These are phyloP conservation scores for Fusarium sp. DNA, from an alignment of 2,329 filamentous ascomycete genomes.

Conservation along the genomic window DNA sequence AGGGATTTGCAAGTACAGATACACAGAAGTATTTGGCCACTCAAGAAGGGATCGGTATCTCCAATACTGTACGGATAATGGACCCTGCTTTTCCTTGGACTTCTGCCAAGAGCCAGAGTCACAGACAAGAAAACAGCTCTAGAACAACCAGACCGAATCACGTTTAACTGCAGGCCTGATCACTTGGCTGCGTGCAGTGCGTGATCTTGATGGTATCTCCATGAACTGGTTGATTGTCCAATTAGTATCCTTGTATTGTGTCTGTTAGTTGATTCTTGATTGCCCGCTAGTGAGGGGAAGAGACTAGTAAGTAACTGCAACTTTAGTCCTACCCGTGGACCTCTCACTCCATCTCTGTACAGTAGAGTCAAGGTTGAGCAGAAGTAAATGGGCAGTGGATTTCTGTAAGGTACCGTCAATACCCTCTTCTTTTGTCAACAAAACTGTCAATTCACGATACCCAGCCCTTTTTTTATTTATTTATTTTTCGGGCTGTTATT, in stretches of 20 bases:
- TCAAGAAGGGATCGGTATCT: slow-evolving; percentile 2
- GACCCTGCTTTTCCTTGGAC: slow-evolving; percentile 11
- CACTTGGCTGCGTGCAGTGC: slow-evolving; percentile 34
- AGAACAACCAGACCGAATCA: slow-evolving; percentile 33
- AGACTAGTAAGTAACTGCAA: neutral
- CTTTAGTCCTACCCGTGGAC: neutral
- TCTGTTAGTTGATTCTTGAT: slow-evolving; percentile 8
- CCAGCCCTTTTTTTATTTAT: neutral
- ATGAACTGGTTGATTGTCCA: slow-evolving; percentile 13
- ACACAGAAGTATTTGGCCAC: slow-evolving; percentile 15
- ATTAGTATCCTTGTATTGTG: slow-evolving; percentile 4
- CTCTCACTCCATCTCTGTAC: neutral
- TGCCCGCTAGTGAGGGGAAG: slow-evolving; percentile 8
- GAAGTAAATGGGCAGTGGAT: neutral
- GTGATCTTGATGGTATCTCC: slow-evolving; percentile 26
- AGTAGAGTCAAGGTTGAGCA: neutral
- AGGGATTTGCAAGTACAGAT: neutral
- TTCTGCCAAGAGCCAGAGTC: slow-evolving; percentile 15
- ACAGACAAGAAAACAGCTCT: neutral
- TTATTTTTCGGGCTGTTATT: neutral
- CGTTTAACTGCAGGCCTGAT: slow-evolving; percentile 27
- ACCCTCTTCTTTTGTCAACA: neutral
- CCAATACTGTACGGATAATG: neutral
- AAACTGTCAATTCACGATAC: neutral
- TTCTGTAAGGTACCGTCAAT: neutral